Base-by-base conservation (phyloP, 176 grass and related monocot species). In the Stipa capillata region DNA sequence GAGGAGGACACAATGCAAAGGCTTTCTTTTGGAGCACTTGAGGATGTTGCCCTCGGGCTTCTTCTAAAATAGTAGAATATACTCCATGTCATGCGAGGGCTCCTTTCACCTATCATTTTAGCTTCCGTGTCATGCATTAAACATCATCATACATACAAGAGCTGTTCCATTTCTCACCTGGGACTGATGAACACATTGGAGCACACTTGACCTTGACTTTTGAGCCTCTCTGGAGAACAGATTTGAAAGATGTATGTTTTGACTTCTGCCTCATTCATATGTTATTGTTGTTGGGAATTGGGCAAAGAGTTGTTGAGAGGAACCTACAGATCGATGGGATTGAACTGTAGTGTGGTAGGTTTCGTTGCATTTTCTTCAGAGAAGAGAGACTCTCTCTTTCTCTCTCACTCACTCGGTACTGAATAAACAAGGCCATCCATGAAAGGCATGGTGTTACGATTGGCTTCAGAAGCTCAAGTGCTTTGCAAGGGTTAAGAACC, bases 161-260 rank as follows among this genome's bases (percentile, higher is more conserved):
- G 27, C 27, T 58, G 12, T 76, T 59, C 15, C 34, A 5, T 16
- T 53, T 15, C 35, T 84, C 71, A 43, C 42, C n/a, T 77, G 72
- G 39, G 69, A 76, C 24, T 33, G 82, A 81, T 77, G 87, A 70
- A 73, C 82, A 81, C 65, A 55, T 44, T 40, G 55, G 45, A 82
- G 55, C 70, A n/a, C n/a, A 64, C 37, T 34, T 33, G 48, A 13
- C 65, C 87, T 85, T 73, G 82, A 82, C 78, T 82, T 64, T 81
- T 21, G 48, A 77, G 78, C 62, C 62, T 48, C n/a, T n/a, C 29
- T 70, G 70, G 36, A 84, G 55, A 77, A 72, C n/a, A 45, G 87
- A 89, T 89, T 80, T 83, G 72, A 77, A 79, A 77, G 64, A 77
- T 71, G 81, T 41, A 43, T 68, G 54, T 77, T 85, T 80, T 89